These are phyloP conservation scores for Oryza glaberrima DNA, from an alignment of 176 grass and related monocot species.

Conservation along the genomic window DNA sequence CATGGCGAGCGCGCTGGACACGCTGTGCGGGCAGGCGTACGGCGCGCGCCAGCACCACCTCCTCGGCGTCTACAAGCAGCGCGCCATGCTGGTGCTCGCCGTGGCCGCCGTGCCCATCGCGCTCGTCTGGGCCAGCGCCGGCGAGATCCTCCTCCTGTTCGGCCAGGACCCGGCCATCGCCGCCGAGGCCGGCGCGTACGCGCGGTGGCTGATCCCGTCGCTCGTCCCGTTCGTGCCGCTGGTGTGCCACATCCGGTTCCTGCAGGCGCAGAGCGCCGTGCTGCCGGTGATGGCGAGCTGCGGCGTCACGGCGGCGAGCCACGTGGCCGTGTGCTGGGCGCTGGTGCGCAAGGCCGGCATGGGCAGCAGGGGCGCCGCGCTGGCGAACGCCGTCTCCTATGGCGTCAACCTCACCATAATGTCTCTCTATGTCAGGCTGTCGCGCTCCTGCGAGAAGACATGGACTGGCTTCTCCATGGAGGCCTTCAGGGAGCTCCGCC, in stretches of 20 bases:
- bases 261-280: conserved; percentile 51
- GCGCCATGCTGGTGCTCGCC: conserved; percentile 40
- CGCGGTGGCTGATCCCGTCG: conserved; percentile 63
- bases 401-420: conserved; percentile 29
- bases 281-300: conserved; percentile 43
- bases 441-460: background rate
- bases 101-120: conserved; percentile 51
- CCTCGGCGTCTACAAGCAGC: conserved; percentile 45
- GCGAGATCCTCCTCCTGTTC: conserved; percentile 45
- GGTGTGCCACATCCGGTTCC: conserved; percentile 55
- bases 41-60: conserved; percentile 53
- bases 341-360: conserved; percentile 40
- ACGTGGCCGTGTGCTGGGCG: conserved; percentile 32
- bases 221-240: conserved; percentile 68
- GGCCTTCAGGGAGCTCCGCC: background rate
- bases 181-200: conserved; percentile 63
- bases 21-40: conserved; percentile 67
- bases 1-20: conserved; percentile 47
- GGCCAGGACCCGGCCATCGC: conserved; percentile 67
- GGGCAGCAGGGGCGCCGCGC: conserved; percentile 45
- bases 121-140: conserved; percentile 46
- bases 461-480: conserved; percentile 45
- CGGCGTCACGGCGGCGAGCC: conserved; percentile 10
- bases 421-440: conserved; percentile 26
- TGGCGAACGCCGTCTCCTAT: conserved; percentile 47